phyloP scores from a whole-genome alignment of 1,139 yeast genomes.

The Meyerozyma guilliermondii region DNA sequence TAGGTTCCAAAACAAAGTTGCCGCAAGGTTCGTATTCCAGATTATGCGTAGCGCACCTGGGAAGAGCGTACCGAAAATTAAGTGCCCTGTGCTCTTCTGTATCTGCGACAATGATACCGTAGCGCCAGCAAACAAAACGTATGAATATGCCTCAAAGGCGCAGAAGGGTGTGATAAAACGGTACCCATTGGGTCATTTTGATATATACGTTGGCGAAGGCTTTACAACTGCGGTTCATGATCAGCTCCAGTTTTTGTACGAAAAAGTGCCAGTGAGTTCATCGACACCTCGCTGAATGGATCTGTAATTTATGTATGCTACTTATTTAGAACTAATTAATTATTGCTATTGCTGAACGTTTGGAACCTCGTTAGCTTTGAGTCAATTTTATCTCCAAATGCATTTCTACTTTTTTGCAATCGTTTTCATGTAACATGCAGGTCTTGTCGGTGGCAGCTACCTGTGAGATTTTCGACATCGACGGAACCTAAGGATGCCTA shows the following conservation, averaged over 20 bases:
- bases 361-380: too few species aligned
- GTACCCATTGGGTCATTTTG: not conserved
- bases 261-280: not conserved
- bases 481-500: conserved; percentile 19
- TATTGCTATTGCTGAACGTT: too few species aligned
- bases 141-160: not conserved
- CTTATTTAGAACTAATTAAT: too few species aligned
- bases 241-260: not conserved
- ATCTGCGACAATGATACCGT: not conserved
- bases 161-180: not conserved
- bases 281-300: not conserved
- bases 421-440: not conserved
- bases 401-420: not conserved
- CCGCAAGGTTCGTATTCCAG: not conserved
- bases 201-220: not conserved
- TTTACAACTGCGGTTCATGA: not conserved
- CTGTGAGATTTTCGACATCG: conserved; percentile 1
- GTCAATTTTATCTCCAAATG: too few species aligned
- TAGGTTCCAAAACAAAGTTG: not conserved
- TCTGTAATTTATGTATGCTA: too few species aligned
- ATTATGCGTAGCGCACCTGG: not conserved
- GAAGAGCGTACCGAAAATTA: not conserved
- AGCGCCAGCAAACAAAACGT: not conserved
- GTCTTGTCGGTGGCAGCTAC: not conserved
- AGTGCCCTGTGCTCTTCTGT: not conserved